Percentiles rank a stretch among this genome's conserved stretches.
Conservation (phyloP, 2,329 filamentous ascomycete genomes). For the Ceratocystis alfenasii region DNA sequence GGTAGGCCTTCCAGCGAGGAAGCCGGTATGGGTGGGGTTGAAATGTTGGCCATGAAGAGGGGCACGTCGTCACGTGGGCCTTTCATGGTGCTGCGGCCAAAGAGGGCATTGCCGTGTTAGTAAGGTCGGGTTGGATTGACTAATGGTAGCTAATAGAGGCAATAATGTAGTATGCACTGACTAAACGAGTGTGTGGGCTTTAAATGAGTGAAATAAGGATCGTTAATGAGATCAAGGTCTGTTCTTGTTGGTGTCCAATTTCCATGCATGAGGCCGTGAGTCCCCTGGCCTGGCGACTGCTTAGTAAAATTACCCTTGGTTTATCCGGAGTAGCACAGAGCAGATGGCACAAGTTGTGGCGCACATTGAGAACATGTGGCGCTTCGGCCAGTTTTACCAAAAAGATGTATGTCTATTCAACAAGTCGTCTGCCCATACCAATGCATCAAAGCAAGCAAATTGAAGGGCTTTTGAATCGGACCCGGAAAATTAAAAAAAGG, state of each 20-base stretch:
- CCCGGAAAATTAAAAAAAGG: background rate
- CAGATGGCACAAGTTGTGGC: background rate
- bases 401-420: background rate
- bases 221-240: background rate
- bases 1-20: background rate
- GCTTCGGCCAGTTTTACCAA: background rate
- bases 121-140: background rate
- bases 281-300: background rate
- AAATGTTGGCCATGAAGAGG: constrained; percentile 3
- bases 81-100: constrained; percentile 6
- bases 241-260: background rate
- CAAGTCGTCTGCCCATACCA: background rate
- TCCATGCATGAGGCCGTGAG: background rate
- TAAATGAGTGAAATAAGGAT: background rate
- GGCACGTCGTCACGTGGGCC: constrained; percentile 3
- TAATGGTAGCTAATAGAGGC: background rate
- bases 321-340: background rate
- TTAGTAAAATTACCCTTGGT: background rate
- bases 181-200: constrained; percentile 8
- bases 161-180: constrained; percentile 1
- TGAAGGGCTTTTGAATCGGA: background rate
- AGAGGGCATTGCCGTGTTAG: background rate
- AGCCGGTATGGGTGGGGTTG: background rate
- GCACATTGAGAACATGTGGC: background rate
- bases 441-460: background rate